These are phyloP conservation scores for Pisolithus microcarpus DNA, from an alignment of 768 basidiomycete species.

Conservation along the genomic window DNA sequence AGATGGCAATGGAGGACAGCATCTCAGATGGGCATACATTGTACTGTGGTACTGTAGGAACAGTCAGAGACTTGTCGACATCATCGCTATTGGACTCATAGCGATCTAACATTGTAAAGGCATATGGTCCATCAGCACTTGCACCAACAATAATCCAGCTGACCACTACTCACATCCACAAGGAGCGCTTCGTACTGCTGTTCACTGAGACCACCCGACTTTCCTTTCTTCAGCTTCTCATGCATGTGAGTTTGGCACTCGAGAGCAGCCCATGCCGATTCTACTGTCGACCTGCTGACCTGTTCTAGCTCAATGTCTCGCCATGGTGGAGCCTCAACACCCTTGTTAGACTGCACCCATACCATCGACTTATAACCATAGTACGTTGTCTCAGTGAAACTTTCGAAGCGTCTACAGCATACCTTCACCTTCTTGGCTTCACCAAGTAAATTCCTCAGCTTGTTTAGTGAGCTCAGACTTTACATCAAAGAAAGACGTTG, in stretches of 20 bases:
- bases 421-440: constrained; percentile 69
- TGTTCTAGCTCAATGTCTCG: constrained; percentile 68
- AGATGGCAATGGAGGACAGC: constrained; percentile 1
- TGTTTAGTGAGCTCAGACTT: constrained; percentile 49
- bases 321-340: constrained; percentile 55
- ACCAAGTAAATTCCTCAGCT: constrained; percentile 56
- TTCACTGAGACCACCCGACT: constrained; percentile 70
- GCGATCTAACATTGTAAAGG: constrained; percentile 34
- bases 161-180: constrained; percentile 57
- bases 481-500: constrained; percentile 76
- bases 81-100: constrained; percentile 71
- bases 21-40: constrained; percentile 27
- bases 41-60: constrained; percentile 42
- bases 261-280: constrained; percentile 61
- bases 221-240: constrained; percentile 69
- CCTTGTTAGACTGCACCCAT: constrained; percentile 75
- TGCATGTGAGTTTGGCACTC: constrained; percentile 79
- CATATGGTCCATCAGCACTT: neutral
- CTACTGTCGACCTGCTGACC: constrained; percentile 61
- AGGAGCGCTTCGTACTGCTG: constrained; percentile 64
- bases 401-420: constrained; percentile 1
- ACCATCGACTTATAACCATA: constrained; percentile 48
- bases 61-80: constrained; percentile 66
- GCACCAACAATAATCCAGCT: neutral
- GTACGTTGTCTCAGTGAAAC: neutral